A percentile compares a stretch with the other conserved stretches of the same genome.
Conservation (phyloP, 2,329 filamentous ascomycete genomes). For the Tolypocladium sp. region DNA sequence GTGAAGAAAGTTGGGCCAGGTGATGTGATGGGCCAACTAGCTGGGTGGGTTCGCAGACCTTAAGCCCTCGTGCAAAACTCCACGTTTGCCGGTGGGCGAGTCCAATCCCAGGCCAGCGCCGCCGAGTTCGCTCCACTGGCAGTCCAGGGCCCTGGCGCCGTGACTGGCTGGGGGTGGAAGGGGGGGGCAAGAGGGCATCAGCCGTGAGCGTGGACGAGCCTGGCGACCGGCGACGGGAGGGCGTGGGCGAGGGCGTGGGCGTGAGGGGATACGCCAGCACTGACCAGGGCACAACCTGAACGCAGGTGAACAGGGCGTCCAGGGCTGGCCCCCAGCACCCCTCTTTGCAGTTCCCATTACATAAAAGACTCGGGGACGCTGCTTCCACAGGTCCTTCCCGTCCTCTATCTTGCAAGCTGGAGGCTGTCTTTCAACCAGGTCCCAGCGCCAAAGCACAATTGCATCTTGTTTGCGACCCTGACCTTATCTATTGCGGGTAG, state of each 20-base stretch:
- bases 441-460: background rate
- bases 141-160: background rate
- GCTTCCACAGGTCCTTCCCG: slow-evolving; percentile 11
- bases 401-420: slow-evolving; percentile 16
- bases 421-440: background rate
- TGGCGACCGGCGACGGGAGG: background rate
- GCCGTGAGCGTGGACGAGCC: background rate
- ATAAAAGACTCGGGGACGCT: slow-evolving; percentile 26
- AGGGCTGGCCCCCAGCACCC: slow-evolving; percentile 6
- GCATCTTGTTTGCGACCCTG: background rate
- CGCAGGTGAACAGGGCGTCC: background rate
- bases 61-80: background rate
- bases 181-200: background rate
- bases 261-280: slow-evolving; percentile 2
- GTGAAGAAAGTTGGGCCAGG: background rate
- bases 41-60: background rate
- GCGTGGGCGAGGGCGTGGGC: background rate
- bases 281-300: background rate
- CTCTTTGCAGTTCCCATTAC: slow-evolving; percentile 27
- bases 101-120: background rate
- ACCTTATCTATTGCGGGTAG: slow-evolving; percentile 17
- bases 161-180: background rate
- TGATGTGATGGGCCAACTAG: background rate
- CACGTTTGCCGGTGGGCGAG: background rate
- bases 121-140: background rate